Conservation (phyloP, 2,329 filamentous ascomycete species). For the Boeremia exigua region DNA sequence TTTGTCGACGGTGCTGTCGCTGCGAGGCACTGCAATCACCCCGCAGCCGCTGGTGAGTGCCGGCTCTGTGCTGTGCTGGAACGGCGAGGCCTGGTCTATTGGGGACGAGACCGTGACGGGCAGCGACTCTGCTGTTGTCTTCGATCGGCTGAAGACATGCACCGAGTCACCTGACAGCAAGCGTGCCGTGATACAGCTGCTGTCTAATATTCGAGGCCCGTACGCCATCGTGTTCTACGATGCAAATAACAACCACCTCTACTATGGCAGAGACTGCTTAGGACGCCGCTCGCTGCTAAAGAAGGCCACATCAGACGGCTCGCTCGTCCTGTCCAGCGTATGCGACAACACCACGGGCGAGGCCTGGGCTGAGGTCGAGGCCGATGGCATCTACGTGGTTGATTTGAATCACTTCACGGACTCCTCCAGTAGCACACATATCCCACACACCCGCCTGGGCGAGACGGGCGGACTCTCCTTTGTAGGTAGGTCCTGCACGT, state of each 20-base stretch:
- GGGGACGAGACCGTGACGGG: constrained; percentile 63
- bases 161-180: constrained; percentile 13
- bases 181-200: constrained; percentile 24
- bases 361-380: constrained; percentile 79
- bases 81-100: constrained; percentile 92
- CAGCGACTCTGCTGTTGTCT: constrained; percentile 79
- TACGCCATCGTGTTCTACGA: constrained; percentile 91
- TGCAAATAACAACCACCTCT: constrained; percentile 65
- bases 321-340: constrained; percentile 43
- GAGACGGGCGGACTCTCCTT: constrained; percentile 25
- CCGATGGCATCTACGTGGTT: constrained; percentile 78
- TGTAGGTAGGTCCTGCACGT: constrained; percentile 40
- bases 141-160: constrained; percentile 60
- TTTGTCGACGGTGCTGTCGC: constrained; percentile 84
- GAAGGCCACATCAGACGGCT: constrained; percentile 56
- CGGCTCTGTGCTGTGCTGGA: constrained; percentile 86
- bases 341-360: constrained; percentile 48
- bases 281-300: constrained; percentile 81
- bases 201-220: constrained; percentile 64
- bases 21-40: constrained; percentile 77
- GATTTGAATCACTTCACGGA: constrained; percentile 52
- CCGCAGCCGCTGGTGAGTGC: constrained; percentile 71
- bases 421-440: constrained; percentile 9
- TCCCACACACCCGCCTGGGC: constrained; percentile 32
- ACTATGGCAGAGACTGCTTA: constrained; percentile 85